Conservation (phyloP, 2,329 filamentous ascomycete genomes). For the Annulohypoxylon truncatum region DNA sequence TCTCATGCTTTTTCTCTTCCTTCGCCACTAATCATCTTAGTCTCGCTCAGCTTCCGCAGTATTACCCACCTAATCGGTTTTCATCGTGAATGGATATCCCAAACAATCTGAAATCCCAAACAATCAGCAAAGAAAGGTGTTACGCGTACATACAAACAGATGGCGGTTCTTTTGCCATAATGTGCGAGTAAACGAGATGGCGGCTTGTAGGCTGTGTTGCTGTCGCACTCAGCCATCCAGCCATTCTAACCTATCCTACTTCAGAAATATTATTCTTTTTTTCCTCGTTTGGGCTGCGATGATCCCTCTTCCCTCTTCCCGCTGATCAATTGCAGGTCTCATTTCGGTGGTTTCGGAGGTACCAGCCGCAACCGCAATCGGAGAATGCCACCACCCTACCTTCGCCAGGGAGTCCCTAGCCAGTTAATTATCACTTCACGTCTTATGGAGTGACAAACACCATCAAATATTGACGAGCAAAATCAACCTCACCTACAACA, state of each 20-base stretch:
- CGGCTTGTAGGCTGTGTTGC: conserved; percentile 33
- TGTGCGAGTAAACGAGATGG: conserved; percentile 20
- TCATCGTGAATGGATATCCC: conserved; percentile 21
- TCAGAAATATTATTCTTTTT: conserved; percentile 21
- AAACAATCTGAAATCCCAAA: conserved; percentile 31
- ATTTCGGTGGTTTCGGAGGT: conserved; percentile 50
- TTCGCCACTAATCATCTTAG: conserved; percentile 20
- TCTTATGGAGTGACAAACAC: conserved; percentile 19
- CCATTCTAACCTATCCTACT: conserved; percentile 7
- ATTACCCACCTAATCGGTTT: conserved; percentile 16
- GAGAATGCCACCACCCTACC: conserved; percentile 33
- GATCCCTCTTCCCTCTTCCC: conserved; percentile 44
- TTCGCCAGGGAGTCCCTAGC: neutral
- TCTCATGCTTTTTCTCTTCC: conserved; percentile 39
- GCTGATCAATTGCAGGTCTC: conserved; percentile 47
- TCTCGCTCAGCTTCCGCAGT: conserved; percentile 14
- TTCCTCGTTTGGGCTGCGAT: conserved; percentile 41
- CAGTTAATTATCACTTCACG: conserved; percentile 4
- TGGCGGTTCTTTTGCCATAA: conserved; percentile 3
- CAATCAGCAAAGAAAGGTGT: conserved; percentile 19
- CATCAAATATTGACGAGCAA: conserved; percentile 9
- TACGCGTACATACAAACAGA: conserved; percentile 26
- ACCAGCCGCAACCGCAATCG: conserved; percentile 41
- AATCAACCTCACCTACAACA: conserved; percentile 6
- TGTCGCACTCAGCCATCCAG: conserved; percentile 32